Conservation (phyloP, 2,329 filamentous ascomycete species). For the Penicillium sumatraense region DNA sequence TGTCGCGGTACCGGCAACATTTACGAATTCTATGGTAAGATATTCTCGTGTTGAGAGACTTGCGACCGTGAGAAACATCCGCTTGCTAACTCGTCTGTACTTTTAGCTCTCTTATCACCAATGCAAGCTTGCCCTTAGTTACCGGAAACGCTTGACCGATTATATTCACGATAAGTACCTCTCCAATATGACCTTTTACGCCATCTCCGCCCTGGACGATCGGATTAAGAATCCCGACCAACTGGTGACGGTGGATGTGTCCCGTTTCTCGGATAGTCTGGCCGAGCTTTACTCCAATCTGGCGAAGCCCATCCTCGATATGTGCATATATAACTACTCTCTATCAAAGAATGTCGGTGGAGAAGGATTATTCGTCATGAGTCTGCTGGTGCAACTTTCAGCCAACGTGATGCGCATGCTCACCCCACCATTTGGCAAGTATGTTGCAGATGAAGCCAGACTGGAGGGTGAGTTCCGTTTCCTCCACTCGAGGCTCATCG, state of each 20-base stretch:
- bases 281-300: constrained; percentile 96
- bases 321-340: constrained; percentile 95
- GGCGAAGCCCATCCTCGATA: constrained; percentile 91
- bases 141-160: constrained; percentile 90
- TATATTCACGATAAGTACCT: constrained; percentile 95
- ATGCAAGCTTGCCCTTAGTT: constrained; percentile 89
- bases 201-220: constrained; percentile 91
- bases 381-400: constrained; percentile 87
- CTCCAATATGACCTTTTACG: constrained; percentile 97
- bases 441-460: constrained; percentile 92
- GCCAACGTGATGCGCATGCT: constrained; percentile 91
- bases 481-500: constrained; percentile 91
- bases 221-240: constrained; percentile 99
- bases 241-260: constrained; percentile 93
- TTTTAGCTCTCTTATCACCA: constrained; percentile 89
- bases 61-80: constrained; percentile 13
- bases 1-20: constrained; percentile 92
- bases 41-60: not conserved
- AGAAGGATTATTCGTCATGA: constrained; percentile 95
- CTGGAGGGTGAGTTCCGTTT: constrained; percentile 96
- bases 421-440: constrained; percentile 95
- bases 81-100: constrained; percentile 6
- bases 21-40: constrained; percentile 96
- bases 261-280: constrained; percentile 92
- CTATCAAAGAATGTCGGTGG: constrained; percentile 93